Percentiles rank a stretch among this genome's conserved stretches.
These are phyloP conservation scores for Orychophragmus violaceus DNA, from an alignment of 345 rosid genomes.

Conservation along the genomic window DNA sequence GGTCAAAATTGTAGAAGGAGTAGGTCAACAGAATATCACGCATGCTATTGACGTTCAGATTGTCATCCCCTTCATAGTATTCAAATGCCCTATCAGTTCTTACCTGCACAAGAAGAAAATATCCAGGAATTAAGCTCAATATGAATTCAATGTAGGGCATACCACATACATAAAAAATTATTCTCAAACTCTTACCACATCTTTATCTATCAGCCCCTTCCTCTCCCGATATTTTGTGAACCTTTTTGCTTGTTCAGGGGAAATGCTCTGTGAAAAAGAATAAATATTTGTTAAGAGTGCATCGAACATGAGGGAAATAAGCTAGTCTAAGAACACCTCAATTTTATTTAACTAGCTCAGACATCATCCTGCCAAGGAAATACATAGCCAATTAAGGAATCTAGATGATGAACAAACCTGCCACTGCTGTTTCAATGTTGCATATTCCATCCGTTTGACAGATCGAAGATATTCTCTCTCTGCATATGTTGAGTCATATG, in stretches of 20 bases:
- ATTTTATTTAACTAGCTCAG: neutral
- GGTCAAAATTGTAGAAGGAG: slow-evolving; percentile 93
- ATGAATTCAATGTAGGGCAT: neutral
- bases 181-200: slow-evolving; percentile 57
- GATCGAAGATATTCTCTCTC: slow-evolving; percentile 71
- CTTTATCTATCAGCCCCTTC: slow-evolving; percentile 85
- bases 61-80: slow-evolving; percentile 87
- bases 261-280: slow-evolving; percentile 61
- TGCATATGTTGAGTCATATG: slow-evolving; percentile 74
- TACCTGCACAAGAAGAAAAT: slow-evolving; percentile 46
- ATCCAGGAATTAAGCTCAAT: neutral
- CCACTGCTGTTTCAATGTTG: slow-evolving; percentile 84
- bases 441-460: slow-evolving; percentile 59
- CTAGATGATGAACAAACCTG: slow-evolving; percentile 42
- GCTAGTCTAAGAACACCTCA: neutral
- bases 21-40: slow-evolving; percentile 82
- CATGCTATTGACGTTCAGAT: slow-evolving; percentile 68
- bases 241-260: slow-evolving; percentile 83
- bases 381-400: neutral
- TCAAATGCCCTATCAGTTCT: slow-evolving; percentile 79
- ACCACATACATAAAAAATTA: neutral
- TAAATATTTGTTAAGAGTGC: neutral
- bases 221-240: slow-evolving; percentile 91
- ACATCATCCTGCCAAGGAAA: neutral
- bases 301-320: slow-evolving; percentile 12